Evolutionary conservation across 1,139 yeast species (phyloP).

Genomic region (Hemisphaericaspora subhashii): DNA sequence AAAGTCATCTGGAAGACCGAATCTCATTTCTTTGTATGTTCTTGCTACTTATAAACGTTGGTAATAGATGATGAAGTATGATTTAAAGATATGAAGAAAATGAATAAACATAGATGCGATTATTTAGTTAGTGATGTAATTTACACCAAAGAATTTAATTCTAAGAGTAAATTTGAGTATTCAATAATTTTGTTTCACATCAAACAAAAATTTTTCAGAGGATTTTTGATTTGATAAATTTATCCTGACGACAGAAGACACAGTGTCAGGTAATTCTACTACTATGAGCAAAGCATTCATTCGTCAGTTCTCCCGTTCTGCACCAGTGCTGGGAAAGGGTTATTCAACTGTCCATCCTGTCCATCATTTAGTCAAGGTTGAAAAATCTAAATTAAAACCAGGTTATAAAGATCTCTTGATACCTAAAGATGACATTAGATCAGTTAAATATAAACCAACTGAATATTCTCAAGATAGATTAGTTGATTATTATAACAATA

Average conservation of each 20-base stretch:
- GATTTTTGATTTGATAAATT: neutral
- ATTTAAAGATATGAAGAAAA: no score
- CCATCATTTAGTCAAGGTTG: conserved; percentile 80
- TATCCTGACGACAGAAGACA: neutral
- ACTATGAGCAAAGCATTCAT: conserved; percentile 24
- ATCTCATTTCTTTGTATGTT: no score
- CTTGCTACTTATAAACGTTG: no score
- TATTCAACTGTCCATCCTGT: conserved; percentile 85
- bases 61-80: no score
- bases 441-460: conserved; percentile 75
- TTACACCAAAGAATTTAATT: neutral
- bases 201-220: conserved; percentile 9
- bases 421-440: conserved; percentile 68
- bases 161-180: neutral
- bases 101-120: no score
- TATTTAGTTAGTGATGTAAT: neutral
- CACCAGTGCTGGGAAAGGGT: conserved; percentile 55
- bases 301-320: conserved; percentile 49
- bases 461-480: conserved; percentile 78
- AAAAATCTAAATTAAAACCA: conserved; percentile 70
- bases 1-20: conserved; percentile 28
- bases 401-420: conserved; percentile 64
- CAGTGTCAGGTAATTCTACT: neutral
- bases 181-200: neutral
- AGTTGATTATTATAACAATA: conserved; percentile 72